These are phyloP conservation scores for Rhizopogon salebrosus DNA, from an alignment of 768 basidiomycete genomes.

Conservation along the genomic window DNA sequence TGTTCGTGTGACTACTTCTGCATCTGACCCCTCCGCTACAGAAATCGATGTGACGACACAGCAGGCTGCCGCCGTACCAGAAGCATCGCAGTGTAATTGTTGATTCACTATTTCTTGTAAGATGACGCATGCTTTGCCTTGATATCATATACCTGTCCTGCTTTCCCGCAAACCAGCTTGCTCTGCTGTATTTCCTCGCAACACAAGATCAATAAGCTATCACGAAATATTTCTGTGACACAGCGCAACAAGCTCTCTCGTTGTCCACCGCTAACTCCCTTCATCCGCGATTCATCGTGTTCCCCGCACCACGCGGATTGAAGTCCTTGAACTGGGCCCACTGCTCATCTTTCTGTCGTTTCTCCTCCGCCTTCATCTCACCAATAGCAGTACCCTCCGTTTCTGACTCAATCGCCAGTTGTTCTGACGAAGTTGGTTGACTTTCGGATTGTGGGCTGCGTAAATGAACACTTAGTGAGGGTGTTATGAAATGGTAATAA, in stretches of 20 bases:
- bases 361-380: constrained; percentile 66
- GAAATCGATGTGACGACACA: constrained; percentile 91
- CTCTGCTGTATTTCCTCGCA: constrained; percentile 9
- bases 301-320: constrained; percentile 89
- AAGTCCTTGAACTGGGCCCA: constrained; percentile 88
- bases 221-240: neutral
- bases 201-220: neutral
- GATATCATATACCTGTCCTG: constrained; percentile 22
- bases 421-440: constrained; percentile 69
- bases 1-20: neutral
- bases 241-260: constrained; percentile 1
- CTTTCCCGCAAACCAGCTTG: constrained; percentile 18
- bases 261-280: constrained; percentile 6
- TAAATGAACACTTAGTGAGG: constrained; percentile 4
- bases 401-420: constrained; percentile 74
- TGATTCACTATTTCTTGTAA: constrained; percentile 29
- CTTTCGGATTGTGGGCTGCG: constrained; percentile 61
- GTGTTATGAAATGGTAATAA: constrained; percentile 5
- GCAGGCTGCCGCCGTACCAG: constrained; percentile 63
- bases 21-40: constrained; percentile 25
- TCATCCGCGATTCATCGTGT: constrained; percentile 93
- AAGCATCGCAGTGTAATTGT: constrained; percentile 84
- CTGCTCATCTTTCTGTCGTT: constrained; percentile 80
- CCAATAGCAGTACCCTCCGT: constrained; percentile 73
- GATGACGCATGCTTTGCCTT: constrained; percentile 4